Percentiles rank a stretch among this genome's conserved stretches.
These are phyloP conservation scores for Solanum paucissectum DNA, from an alignment of 257 asterid species.

Conservation along the genomic window DNA sequence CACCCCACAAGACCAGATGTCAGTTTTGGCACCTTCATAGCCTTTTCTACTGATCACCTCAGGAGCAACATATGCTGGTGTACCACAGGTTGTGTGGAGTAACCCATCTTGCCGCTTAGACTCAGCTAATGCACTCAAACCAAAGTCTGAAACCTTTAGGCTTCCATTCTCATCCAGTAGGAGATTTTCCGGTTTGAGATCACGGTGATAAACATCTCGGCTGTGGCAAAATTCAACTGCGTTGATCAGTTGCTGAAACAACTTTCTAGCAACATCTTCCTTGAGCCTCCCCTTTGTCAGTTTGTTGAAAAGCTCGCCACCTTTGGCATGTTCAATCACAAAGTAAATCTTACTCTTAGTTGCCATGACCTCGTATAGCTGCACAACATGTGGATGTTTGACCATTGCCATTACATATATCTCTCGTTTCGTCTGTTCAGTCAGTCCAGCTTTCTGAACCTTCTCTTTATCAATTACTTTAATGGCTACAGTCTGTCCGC, in stretches of 20 bases:
- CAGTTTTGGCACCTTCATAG: constrained; percentile 65
- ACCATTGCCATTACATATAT: constrained; percentile 58
- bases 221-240: constrained; percentile 57
- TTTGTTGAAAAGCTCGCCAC: constrained; percentile 75
- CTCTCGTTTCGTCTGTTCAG: constrained; percentile 66
- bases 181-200: constrained; percentile 65
- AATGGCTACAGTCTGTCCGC: constrained; percentile 64
- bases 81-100: constrained; percentile 77
- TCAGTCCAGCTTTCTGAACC: constrained; percentile 45
- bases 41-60: constrained; percentile 61
- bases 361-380: constrained; percentile 69
- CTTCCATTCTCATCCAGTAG: constrained; percentile 56
- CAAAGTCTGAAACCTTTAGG: constrained; percentile 71
- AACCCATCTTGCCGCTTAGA: constrained; percentile 57
- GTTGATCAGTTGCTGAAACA: constrained; percentile 55
- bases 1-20: constrained; percentile 82
- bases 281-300: constrained; percentile 54
- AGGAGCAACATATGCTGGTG: constrained; percentile 77
- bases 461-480: constrained; percentile 76
- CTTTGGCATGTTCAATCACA: constrained; percentile 68
- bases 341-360: constrained; percentile 64
- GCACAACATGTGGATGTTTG: constrained; percentile 45
- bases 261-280: constrained; percentile 49
- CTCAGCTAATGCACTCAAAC: constrained; percentile 54
- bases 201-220: constrained; percentile 75